These are phyloP conservation scores for Paspalum notatum DNA, from an alignment of 176 grass and related monocot species.

Conservation along the genomic window DNA sequence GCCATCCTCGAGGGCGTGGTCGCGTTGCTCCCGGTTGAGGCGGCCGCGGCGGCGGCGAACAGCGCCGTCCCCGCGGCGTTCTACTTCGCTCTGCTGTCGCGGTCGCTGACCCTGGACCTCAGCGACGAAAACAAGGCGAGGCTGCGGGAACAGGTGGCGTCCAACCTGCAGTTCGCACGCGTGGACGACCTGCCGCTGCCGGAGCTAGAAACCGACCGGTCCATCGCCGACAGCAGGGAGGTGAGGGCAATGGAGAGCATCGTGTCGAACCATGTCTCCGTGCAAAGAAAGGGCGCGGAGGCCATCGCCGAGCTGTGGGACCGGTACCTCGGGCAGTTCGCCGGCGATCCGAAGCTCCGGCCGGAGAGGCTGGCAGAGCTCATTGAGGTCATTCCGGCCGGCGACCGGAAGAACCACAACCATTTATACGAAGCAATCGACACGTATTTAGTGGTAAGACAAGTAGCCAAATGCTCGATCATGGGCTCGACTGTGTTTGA, in stretches of 20 bases:
- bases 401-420: conserved; percentile 68
- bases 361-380: conserved; percentile 60
- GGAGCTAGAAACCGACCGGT: conserved; percentile 27
- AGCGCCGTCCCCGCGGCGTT: conserved; percentile 63
- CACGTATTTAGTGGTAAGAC: conserved; percentile 66
- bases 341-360: conserved; percentile 49
- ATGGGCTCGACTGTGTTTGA: neutral
- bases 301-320: conserved; percentile 79
- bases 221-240: conserved; percentile 47
- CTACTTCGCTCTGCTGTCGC: conserved; percentile 82
- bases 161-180: conserved; percentile 65
- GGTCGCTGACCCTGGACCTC: conserved; percentile 69
- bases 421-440: conserved; percentile 82
- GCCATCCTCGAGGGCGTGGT: conserved; percentile 67
- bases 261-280: conserved; percentile 47
- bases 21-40: conserved; percentile 55
- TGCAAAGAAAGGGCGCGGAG: conserved; percentile 38
- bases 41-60: neutral
- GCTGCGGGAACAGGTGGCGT: conserved; percentile 48
- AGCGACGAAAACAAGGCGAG: conserved; percentile 43
- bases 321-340: conserved; percentile 62
- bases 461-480: neutral
- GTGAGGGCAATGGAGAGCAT: conserved; percentile 68
- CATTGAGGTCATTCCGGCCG: conserved; percentile 51
- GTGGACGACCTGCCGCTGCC: conserved; percentile 78